These are phyloP conservation scores for Agaricus blazei DNA, from an alignment of 768 basidiomycete species.

Conservation along the genomic window DNA sequence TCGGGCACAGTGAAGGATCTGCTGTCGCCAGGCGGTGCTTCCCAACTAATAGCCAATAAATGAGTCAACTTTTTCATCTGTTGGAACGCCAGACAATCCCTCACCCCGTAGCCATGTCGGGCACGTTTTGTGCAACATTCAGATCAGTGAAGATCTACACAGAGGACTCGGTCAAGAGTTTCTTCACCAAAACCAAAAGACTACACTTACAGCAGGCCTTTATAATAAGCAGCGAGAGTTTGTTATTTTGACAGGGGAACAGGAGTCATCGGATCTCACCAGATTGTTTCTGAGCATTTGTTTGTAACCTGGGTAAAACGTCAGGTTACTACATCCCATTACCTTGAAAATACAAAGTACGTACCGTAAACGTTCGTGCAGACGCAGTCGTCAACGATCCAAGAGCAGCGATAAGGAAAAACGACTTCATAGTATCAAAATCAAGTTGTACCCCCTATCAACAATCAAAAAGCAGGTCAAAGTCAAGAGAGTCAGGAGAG, in stretches of 20 bases:
- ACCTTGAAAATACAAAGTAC: conserved; percentile 4
- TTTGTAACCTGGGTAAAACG: conserved; percentile 38
- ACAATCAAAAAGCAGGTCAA: too few relatives aligned
- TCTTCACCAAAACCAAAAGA: neutral
- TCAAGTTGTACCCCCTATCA: too few relatives aligned
- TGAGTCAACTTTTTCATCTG: neutral
- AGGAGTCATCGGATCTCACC: conserved; percentile 30
- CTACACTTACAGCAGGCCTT: conserved; percentile 32
- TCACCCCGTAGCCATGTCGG: conserved; percentile 43
- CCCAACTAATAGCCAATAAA: conserved; percentile 29
- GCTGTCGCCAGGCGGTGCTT: conserved; percentile 27
- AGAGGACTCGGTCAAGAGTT: neutral
- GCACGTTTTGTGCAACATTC: conserved; percentile 41
- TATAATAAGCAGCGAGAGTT: neutral
- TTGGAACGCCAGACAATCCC: neutral
- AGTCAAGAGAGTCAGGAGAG: neutral
- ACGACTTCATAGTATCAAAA: conserved; percentile 7
- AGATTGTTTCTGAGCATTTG: conserved; percentile 63
- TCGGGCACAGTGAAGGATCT: conserved; percentile 52
- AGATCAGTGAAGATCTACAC: conserved; percentile 55
- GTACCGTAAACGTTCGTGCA: conserved; percentile 43
- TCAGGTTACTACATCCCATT: neutral
- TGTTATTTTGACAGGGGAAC: neutral
- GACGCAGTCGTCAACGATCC: conserved; percentile 8
- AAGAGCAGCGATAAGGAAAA: neutral